Conservation (phyloP, 371 early-diverging fungal species). For the Mucor piriformis region DNA sequence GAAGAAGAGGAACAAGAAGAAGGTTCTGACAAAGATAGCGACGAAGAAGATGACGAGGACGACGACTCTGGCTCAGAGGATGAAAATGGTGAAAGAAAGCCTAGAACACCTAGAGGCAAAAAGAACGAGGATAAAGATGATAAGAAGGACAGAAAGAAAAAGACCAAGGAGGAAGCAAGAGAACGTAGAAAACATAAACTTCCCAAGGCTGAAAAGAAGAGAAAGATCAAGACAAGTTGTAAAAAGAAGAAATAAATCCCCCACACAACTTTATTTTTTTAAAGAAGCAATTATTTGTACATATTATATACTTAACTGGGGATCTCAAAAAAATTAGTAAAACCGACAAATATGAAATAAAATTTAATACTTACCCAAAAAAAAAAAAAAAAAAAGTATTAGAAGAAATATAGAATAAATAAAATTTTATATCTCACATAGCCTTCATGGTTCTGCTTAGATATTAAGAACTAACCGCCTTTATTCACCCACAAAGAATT, state of each 20-base stretch:
- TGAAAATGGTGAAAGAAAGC: conserved; percentile 37
- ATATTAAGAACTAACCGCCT: no score
- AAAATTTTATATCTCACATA: no score
- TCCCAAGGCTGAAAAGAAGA: conserved; percentile 94
- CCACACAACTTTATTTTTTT: background rate
- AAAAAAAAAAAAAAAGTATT: no score
- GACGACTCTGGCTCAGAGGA: conserved; percentile 48
- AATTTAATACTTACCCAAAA: no score
- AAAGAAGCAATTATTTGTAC: background rate
- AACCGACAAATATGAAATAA: no score
- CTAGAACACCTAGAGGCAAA: conserved; percentile 58
- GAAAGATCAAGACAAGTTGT: conserved; percentile 74
- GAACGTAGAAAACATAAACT: conserved; percentile 92
- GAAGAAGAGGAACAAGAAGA: conserved; percentile 40
- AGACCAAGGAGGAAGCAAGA: conserved; percentile 86
- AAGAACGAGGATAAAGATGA: conserved; percentile 86
- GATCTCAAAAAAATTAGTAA: no score
- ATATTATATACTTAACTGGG: no score
- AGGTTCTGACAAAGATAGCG: conserved; percentile 31
- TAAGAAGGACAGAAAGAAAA: conserved; percentile 85
- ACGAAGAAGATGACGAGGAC: conserved; percentile 44
- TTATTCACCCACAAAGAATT: no score
- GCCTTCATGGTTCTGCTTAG: no score
- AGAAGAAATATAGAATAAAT: no score
- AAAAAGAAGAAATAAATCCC: conserved; percentile 49